phyloP scores from a whole-genome alignment of 306 rosid genomes.

The Prunus mume region DNA sequence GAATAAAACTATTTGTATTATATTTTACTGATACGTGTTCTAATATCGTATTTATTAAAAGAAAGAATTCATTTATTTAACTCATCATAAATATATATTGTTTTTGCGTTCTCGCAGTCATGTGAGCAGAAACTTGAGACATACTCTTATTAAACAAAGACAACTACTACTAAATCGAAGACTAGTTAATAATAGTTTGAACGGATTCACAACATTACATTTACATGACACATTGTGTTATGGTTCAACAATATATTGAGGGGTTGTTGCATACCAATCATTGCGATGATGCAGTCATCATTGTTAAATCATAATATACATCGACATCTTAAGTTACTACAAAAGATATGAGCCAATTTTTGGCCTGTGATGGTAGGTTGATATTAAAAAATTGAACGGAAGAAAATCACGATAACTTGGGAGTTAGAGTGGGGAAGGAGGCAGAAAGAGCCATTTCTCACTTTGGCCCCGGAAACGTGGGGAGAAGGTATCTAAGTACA shows the following conservation, averaged over 20 bases:
- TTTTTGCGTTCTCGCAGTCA: accelerated
- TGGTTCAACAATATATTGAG: background rate
- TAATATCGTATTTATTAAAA: background rate
- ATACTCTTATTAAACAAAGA: too few species aligned
- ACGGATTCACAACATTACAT: too few species aligned
- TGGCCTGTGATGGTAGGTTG: background rate
- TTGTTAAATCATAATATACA: background rate
- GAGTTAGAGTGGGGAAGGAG: background rate
- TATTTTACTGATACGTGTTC: background rate
- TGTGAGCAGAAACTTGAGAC: too few species aligned
- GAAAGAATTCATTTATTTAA: background rate
- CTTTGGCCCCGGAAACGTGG: background rate
- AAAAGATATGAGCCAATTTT: background rate
- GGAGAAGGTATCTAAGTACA: background rate
- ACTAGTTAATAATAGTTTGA: too few species aligned
- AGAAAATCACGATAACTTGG: conserved; percentile 1
- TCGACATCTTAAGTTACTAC: background rate
- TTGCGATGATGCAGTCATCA: background rate
- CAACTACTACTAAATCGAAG: too few species aligned
- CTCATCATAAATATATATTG: too few species aligned
- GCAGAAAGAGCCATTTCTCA: background rate
- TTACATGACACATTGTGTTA: too few species aligned
- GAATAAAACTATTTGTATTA: background rate
- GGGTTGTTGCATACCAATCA: conserved; percentile 14
- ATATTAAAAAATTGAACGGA: background rate